Evolutionary conservation across 1,284 basidiomycete species (phyloP).

Genomic region (Sanguinoderma infundibulare): DNA sequence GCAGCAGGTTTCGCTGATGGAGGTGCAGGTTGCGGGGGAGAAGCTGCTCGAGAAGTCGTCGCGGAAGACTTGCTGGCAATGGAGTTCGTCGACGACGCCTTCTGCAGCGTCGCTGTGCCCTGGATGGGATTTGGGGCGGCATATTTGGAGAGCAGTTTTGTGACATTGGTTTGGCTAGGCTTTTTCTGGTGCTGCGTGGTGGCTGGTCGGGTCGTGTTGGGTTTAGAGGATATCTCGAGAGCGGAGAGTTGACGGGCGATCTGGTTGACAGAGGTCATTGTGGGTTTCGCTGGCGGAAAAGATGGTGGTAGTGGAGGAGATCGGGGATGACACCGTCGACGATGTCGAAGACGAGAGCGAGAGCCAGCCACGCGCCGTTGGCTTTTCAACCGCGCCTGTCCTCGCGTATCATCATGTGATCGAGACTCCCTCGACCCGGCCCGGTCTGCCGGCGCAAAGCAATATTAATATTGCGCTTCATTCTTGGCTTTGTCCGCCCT

Average conservation of each 20-base stretch:
- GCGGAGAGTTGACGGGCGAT: conserved; percentile 53
- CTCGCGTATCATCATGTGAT: conserved; percentile 23
- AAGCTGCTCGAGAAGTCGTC: conserved; percentile 31
- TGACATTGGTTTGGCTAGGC: conserved; percentile 55
- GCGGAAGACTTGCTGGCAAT: conserved; percentile 28
- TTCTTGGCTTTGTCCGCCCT: too few species aligned
- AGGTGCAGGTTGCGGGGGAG: conserved; percentile 31
- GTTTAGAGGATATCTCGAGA: conserved; percentile 53
- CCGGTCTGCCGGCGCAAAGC: neutral
- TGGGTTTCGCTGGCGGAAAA: conserved; percentile 15
- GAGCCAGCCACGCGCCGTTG: conserved; percentile 14
- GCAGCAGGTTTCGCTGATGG: conserved; percentile 19
- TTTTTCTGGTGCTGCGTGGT: conserved; percentile 53
- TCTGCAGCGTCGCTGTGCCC: conserved; percentile 23
- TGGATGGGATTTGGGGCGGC: conserved; percentile 57
- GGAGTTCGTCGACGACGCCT: conserved; percentile 30
- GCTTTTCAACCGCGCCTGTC: conserved; percentile 24
- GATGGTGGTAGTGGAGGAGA: neutral
- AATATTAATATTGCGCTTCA: too few species aligned
- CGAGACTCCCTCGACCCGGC: conserved; percentile 3
- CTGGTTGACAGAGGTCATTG: conserved; percentile 48
- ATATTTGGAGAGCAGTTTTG: conserved; percentile 72
- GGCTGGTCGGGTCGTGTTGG: conserved; percentile 36
- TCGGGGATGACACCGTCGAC: conserved; percentile 15
- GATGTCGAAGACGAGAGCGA: conserved; percentile 19